Percentiles rank a stretch among this genome's conserved stretches.
phyloP scores from a whole-genome alignment of 495 filamentous ascomycete genomes.

The Aspergillus asperescens region DNA sequence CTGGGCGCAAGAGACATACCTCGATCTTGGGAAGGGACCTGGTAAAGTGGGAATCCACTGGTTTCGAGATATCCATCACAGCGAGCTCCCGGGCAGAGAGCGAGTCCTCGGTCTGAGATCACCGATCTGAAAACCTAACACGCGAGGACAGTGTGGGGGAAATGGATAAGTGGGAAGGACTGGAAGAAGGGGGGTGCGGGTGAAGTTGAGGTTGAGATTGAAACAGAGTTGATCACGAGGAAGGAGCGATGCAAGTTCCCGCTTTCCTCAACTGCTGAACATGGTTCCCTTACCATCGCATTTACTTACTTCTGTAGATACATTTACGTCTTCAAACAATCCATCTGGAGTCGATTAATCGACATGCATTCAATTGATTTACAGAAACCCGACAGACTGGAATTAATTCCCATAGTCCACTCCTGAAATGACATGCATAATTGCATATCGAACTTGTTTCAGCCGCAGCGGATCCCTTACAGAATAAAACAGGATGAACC shows the following conservation, averaged over 20 bases:
- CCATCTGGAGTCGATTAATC: background rate
- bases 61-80: slow-evolving; percentile 24
- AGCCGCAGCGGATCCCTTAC: background rate
- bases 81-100: too few relatives aligned
- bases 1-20: slow-evolving; percentile 18
- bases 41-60: slow-evolving; percentile 31
- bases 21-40: slow-evolving; percentile 39
- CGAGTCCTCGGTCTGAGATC: background rate
- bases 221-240: slow-evolving; percentile 22
- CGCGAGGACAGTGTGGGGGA: slow-evolving; percentile 10
- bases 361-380: background rate
- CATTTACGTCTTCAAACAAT: too few relatives aligned
- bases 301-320: too few relatives aligned
- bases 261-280: background rate
- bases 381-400: background rate
- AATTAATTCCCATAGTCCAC: background rate
- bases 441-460: slow-evolving; percentile 1
- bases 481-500: too few relatives aligned
- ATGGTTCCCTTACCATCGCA: background rate
- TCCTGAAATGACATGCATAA: background rate
- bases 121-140: slow-evolving; percentile 4
- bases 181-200: slow-evolving; percentile 26
- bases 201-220: slow-evolving; percentile 18
- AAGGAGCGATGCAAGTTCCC: slow-evolving; percentile 15
- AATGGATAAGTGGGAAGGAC: slow-evolving; percentile 26